A percentile compares a stretch with the other conserved stretches of the same genome.
phyloP scores from a whole-genome alignment of 2,329 filamentous ascomycete species.

The Cadophora luteo-olivacea region DNA sequence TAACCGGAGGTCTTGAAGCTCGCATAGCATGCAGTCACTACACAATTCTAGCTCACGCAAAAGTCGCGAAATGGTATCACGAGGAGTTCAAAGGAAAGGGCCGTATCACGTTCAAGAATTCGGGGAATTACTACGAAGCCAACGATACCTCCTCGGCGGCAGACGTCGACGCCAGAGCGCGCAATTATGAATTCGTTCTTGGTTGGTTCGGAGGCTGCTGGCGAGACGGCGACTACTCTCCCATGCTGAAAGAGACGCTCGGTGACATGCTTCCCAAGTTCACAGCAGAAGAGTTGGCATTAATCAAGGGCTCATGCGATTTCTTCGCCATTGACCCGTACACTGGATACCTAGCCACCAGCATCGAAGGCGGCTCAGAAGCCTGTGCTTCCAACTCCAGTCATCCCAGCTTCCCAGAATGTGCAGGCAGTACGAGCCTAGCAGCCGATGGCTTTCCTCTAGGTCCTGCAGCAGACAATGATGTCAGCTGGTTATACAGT shows the following conservation, averaged over 20 bases:
- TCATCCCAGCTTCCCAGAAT: constrained; percentile 32
- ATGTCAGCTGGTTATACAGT: constrained; percentile 50
- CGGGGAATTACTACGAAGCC: constrained; percentile 54
- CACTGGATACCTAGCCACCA: constrained; percentile 50
- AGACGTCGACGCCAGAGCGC: constrained; percentile 41
- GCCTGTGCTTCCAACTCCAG: constrained; percentile 46
- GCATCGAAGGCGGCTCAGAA: constrained; percentile 46
- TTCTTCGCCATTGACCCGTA: constrained; percentile 65
- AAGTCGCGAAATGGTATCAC: constrained; percentile 60
- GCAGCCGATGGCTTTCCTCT: constrained; percentile 52
- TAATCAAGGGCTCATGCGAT: constrained; percentile 59
- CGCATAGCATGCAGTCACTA: constrained; percentile 53
- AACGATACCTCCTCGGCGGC: constrained; percentile 44
- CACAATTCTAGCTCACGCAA: constrained; percentile 56
- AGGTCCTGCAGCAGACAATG: constrained; percentile 51
- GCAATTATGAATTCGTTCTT: constrained; percentile 52
- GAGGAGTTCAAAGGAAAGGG: constrained; percentile 58
- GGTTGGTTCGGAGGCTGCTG: constrained; percentile 56
- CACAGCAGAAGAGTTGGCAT: constrained; percentile 54
- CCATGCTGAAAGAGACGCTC: constrained; percentile 53
- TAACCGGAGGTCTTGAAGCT: constrained; percentile 49
- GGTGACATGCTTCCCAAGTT: constrained; percentile 53
- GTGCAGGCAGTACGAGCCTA: constrained; percentile 43
- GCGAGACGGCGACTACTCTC: constrained; percentile 56
- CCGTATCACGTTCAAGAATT: constrained; percentile 55